Evolutionary conservation across 352 stramenopile species (phyloP).

Genomic region (Globisporangium megalacanthum): DNA sequence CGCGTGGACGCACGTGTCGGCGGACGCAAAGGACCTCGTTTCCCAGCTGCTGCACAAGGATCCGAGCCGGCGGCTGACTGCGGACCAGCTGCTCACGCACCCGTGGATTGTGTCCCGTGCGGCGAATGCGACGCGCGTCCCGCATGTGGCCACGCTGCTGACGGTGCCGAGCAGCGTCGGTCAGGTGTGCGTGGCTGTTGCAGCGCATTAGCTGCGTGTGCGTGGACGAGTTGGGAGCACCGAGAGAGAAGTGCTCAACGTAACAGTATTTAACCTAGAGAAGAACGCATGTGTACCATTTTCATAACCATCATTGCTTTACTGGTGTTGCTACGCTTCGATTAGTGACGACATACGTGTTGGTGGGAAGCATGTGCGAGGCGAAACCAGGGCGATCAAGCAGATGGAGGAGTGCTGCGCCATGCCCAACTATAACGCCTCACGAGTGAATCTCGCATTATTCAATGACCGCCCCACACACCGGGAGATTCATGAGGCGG

Average conservation of each 20-base stretch:
- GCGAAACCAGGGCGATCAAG: constrained; percentile 71
- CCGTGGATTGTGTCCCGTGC: constrained; percentile 69
- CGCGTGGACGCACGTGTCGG: constrained; percentile 68
- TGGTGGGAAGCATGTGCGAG: constrained; percentile 35
- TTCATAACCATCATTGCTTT: not conserved
- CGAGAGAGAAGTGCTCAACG: not conserved
- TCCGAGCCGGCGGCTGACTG: constrained; percentile 77
- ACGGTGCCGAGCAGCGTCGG: not conserved
- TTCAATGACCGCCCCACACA: constrained; percentile 83
- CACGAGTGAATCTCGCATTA: constrained; percentile 61
- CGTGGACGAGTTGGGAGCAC: too few relatives aligned
- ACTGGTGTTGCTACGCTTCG: constrained; percentile 1
- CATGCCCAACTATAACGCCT: constrained; percentile 77
- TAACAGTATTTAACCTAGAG: not conserved
- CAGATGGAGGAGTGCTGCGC: constrained; percentile 59
- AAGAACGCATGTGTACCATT: not conserved
- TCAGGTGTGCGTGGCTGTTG: constrained; percentile 2
- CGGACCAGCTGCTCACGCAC: constrained; percentile 89
- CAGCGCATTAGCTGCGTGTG: not conserved
- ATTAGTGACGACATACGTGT: constrained; percentile 1
- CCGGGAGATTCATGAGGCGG: constrained; percentile 58
- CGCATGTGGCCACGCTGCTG: constrained; percentile 12
- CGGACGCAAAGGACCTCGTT: constrained; percentile 89
- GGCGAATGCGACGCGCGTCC: not conserved
- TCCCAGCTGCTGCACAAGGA: constrained; percentile 81